phyloP scores from a whole-genome alignment of 148 eudicot genomes.

The Oxyria digyna region DNA sequence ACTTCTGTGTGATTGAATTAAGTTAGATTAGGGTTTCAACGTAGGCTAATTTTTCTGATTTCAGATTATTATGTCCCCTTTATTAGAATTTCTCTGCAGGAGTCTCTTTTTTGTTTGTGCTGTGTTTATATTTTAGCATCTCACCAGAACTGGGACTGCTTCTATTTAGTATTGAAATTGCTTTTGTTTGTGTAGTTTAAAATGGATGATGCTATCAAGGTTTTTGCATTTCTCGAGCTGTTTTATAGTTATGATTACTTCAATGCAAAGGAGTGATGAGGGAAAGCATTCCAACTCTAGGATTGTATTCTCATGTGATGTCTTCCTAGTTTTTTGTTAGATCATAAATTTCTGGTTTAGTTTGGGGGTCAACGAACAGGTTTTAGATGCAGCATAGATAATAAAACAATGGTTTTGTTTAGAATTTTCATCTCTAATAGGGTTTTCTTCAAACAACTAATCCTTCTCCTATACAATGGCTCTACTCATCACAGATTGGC shows the following conservation, averaged over 20 bases:
- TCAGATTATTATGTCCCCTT: neutral
- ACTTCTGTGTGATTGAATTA: neutral
- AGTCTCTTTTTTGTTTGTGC: neutral
- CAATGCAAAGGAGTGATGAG: neutral
- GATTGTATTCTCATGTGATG: neutral
- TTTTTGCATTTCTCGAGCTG: neutral
- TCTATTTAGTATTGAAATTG: neutral
- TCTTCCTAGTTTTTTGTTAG: neutral
- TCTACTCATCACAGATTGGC: neutral
- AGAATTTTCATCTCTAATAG: neutral
- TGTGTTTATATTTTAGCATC: neutral
- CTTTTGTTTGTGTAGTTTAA: neutral
- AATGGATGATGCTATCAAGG: neutral
- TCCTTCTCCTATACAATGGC: neutral
- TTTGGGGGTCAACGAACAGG: neutral
- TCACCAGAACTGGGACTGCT: neutral
- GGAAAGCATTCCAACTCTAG: neutral
- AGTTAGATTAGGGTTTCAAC: constrained; percentile 7
- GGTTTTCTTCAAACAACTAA: neutral
- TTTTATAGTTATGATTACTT: neutral
- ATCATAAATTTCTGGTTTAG: neutral
- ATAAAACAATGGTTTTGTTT: neutral
- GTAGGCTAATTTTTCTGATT: neutral
- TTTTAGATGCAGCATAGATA: neutral
- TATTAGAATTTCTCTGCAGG: neutral